These are phyloP conservation scores for Coemansia pectinata DNA, from an alignment of 192 early-diverging fungal genomes.

Conservation along the genomic window DNA sequence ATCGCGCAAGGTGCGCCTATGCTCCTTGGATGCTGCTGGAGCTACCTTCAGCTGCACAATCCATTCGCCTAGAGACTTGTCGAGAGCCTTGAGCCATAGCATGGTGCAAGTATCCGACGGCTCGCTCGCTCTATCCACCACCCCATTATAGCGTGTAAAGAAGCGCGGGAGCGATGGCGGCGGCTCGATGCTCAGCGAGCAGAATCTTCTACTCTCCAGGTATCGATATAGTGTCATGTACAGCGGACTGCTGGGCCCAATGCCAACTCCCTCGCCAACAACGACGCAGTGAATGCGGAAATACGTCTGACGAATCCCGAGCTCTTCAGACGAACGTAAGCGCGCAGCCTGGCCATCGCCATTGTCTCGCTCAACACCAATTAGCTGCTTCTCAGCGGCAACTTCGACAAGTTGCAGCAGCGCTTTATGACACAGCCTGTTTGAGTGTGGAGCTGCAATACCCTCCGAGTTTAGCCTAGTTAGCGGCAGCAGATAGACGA, in stretches of 20 bases:
- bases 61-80: constrained; percentile 29
- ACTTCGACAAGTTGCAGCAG: constrained; percentile 22
- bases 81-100: constrained; percentile 41
- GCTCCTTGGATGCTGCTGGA: constrained; percentile 12
- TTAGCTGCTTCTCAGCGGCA: constrained; percentile 23
- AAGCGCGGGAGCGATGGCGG: constrained; percentile 50
- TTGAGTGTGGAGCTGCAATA: constrained; percentile 34
- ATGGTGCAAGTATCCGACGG: constrained; percentile 36
- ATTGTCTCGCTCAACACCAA: not conserved
- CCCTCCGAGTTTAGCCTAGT: constrained; percentile 45
- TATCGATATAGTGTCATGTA: constrained; percentile 38
- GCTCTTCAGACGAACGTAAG: constrained; percentile 24
- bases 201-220: constrained; percentile 32
- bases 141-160: constrained; percentile 44
- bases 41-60: constrained; percentile 6
- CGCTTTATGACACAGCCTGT: constrained; percentile 8
- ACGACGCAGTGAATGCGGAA: constrained; percentile 30
- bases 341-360: not conserved
- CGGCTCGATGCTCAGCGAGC: constrained; percentile 49
- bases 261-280: constrained; percentile 10
- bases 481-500: constrained; percentile 22
- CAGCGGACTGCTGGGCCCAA: constrained; percentile 18
- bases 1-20: constrained; percentile 20
- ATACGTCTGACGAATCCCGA: constrained; percentile 31
- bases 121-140: constrained; percentile 11